phyloP scores from a whole-genome alignment of 2,329 filamentous ascomycete species.

The Penicillium sp. region DNA sequence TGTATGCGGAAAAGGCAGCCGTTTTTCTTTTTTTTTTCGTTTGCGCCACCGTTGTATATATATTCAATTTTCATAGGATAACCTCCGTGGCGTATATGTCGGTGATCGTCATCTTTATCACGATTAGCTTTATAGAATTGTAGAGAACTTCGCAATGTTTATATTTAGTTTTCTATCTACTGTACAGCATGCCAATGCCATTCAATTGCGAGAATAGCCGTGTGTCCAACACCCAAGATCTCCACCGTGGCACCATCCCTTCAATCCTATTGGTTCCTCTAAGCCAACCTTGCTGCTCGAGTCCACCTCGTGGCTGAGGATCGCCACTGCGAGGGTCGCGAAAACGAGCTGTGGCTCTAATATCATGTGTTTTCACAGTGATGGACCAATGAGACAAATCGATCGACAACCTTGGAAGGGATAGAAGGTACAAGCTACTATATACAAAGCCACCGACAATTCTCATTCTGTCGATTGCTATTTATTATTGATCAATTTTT shows the following conservation, averaged over 20 bases:
- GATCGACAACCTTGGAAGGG: not conserved
- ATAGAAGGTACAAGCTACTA: not conserved
- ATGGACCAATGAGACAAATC: not conserved
- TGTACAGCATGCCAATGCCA: not conserved
- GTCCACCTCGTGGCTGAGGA: not conserved
- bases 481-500: not conserved
- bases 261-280: not conserved
- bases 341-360: not conserved
- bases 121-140: not conserved
- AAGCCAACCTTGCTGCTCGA: not conserved
- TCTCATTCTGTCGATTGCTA: not conserved
- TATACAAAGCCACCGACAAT: not conserved
- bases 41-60: not conserved
- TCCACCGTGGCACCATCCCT: not conserved
- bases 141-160: not conserved
- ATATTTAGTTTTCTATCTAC: not conserved
- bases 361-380: not conserved
- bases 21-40: not conserved
- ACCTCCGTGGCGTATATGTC: not conserved
- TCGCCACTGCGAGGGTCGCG: not conserved
- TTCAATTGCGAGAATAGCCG: slow-evolving; percentile 1
- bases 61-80: not conserved
- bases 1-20: slow-evolving; percentile 8
- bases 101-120: not conserved
- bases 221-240: not conserved